Base-by-base conservation (phyloP, 495 filamentous ascomycete genomes). In the Penicillium crystallinum region DNA sequence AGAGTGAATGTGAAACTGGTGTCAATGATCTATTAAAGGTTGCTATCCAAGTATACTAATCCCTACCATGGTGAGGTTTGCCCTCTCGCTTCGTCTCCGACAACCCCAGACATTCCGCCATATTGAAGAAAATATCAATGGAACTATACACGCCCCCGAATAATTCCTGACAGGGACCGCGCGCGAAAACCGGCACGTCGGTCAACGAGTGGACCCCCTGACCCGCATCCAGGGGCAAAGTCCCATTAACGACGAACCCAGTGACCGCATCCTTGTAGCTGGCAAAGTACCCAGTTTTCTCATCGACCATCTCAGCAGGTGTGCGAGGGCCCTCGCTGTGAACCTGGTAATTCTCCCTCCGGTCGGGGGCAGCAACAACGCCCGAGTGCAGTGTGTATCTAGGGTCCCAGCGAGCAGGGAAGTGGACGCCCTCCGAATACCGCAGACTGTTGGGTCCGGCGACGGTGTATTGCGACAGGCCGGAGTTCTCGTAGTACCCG, bases 361-460 rank as follows among this genome's bases (percentile, higher is more conserved):
- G 77, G 59, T 90, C 86, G 0, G 86, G 86, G 61, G 78, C 77
- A 7, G 81, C 85, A 45, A 74, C 75, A 34, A 85, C 56, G 12
- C 84, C 86, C 8, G 81, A 73, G 39, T 83, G 85, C 18, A 90
- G 75, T 12, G 85, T 82, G 69, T 90, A 90, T 8, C 86, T 79
- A 33, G 86, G 86, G 58, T 86, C 83, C 86, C 86, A 89, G 71
- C 84, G 87, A 29, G 77, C 66, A 23, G 86, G 86, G 74, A 90
- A 90, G 66, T 85, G 76, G 10, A 77, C 72, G 14, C 82, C 82
- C 7, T 84, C 83, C 52, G 72, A 77, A 74, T 87, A 88, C 1
- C 58, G 62, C 22, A 77, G 53, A 19, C 60, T 36, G 61, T 73
- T 56, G 12, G 59, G 71, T 46, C 44, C 76, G 56, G 11, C 66